Base-by-base conservation (phyloP, 306 rosid genomes). In the Vigna trinervia region DNA sequence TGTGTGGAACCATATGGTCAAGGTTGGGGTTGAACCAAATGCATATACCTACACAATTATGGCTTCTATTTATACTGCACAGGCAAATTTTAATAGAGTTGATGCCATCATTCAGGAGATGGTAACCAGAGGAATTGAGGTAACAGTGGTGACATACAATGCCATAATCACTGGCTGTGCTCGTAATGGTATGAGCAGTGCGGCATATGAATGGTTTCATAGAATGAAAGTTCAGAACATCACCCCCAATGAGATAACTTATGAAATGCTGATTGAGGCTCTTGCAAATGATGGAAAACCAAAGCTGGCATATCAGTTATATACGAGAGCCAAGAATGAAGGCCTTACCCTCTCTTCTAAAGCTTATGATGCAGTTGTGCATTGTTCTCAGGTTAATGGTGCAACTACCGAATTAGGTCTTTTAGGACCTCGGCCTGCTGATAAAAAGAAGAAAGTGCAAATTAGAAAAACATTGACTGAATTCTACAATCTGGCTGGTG, bases 161-260 rank as follows among this genome's bases (percentile, higher is more conserved):
- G 98, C 98, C 10, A 84, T 96, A 39, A 92, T 96, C 39, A 88
- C 93, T 30, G 91, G 91, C 12, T 96, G 89, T 78, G 98, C 84
- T 0, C 85, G 89, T 36, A 88, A 91, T 12, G 89, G 87, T 12
- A 86, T 75, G 85, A 88, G 90, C 79, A 84, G 83, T 75, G 90
- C 82, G 36, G 98, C 99, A 30, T 96, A 89, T 45, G 98, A 89
- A 83, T 96, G 99, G 98, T 96, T 96, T 89, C 90, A 91, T 76
- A 82, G 89, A 34, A 87, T 96, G 96, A 88, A 88, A 83, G 92
- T 82, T 86, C 85, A 86, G 79, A 87, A 81, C 65, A 85, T 91
- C 61, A n/a, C 89, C 57, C 97, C 96, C 4, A 83, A 92, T 46
- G 90, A 89, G 82, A 89, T 88, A 28, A 89, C 89, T 46, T 92